Base-by-base conservation (phyloP, 2,329 filamentous ascomycete species). In the Hyphodiscus sp. region DNA sequence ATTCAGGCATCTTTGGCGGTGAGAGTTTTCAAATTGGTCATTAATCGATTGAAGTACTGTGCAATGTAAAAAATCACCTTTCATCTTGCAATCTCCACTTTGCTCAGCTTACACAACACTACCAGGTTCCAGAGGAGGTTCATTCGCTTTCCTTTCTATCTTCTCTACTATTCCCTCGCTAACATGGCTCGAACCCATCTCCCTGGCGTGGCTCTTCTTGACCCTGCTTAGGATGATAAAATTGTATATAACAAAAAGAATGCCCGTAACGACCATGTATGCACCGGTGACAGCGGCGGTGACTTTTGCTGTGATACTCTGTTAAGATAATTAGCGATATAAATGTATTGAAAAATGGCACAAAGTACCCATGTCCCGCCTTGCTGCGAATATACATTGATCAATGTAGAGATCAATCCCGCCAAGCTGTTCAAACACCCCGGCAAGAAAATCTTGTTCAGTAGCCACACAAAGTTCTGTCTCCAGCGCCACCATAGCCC, bases 361-460 rank as follows among this genome's bases (percentile, higher is more conserved):
- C 5, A 10, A 38, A 4, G 11, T 38, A 38, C 33, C 47, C 47
- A 50, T 20, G 41, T 42, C 2, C 47, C 47, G 9, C 23, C 33
- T 16, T 50, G 47, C 41, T 42, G 41, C n/a, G 47, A 42, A 19
- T 50, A 50, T 13, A 50, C 47, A 43, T 50, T 50, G 15, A 23
- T 23, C n/a, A 68, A 41, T 13, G 64, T 65, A 5, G 47, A 53
- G 13, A 68, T 63, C 18, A 67, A 41, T 0, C 65, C 65, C 2
- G 62, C 60, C 0, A 63, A 47, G 23, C 56, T 56, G 44, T 66
- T 64, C 49, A 67, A 44, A 41, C 58, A 61, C 0, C 61, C 65
- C 1, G 65, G 65, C 16, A 67, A 20, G 45, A 66, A 65, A 23
- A 67, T 64, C 2, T 55, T 52, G 41, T 64, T 64, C 0, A 63